A percentile compares a stretch with the other conserved stretches of the same genome.
These are phyloP conservation scores for Raphanus raphanistrum DNA, from an alignment of 345 rosid genomes.

Conservation along the genomic window DNA sequence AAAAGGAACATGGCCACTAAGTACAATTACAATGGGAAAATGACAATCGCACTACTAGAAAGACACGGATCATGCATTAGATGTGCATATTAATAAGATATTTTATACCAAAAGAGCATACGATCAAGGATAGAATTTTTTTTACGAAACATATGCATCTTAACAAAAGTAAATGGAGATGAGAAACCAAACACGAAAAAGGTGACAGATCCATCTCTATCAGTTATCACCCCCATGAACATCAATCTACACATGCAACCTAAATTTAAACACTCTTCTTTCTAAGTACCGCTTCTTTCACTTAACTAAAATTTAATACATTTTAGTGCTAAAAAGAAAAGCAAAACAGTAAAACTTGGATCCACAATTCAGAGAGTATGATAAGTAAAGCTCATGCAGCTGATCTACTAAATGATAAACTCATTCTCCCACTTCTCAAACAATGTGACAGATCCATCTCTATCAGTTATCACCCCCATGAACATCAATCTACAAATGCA, in stretches of 20 bases:
- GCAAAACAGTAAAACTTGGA: not conserved
- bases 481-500: not conserved
- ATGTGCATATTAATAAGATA: not conserved
- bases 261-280: not conserved
- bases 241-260: not conserved
- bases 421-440: not conserved
- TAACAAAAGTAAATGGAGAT: not conserved
- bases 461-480: not conserved
- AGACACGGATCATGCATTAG: not conserved
- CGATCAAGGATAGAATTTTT: not conserved
- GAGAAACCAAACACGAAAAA: not conserved
- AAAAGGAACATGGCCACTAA: not conserved
- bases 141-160: not conserved
- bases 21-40: not conserved
- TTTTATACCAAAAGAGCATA: not conserved
- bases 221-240: not conserved
- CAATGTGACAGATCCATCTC: not conserved
- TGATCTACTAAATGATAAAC: not conserved
- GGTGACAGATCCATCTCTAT: not conserved
- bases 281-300: not conserved
- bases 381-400: not conserved
- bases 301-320: not conserved
- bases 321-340: not conserved
- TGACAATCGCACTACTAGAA: not conserved
- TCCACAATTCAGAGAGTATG: not conserved